phyloP scores from a whole-genome alignment of 441 rosid genomes.

The Gossypium trilobum region DNA sequence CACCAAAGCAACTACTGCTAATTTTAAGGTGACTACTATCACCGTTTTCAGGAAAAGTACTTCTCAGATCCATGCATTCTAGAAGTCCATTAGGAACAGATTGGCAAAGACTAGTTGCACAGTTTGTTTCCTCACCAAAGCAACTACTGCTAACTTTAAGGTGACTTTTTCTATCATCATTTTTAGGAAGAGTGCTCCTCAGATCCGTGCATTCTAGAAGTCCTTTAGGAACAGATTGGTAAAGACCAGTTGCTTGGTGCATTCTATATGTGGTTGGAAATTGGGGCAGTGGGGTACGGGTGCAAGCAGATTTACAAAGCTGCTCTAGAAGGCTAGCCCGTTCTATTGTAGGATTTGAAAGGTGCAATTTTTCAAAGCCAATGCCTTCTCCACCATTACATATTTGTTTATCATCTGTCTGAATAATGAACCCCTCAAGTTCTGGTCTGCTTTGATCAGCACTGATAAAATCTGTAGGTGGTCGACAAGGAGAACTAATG shows the following conservation, averaged over 20 bases:
- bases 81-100: conserved; percentile 64
- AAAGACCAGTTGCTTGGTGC: conserved; percentile 27
- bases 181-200: conserved; percentile 16
- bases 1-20: conserved; percentile 28
- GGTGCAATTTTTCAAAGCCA: conserved; percentile 38
- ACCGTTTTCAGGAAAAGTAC: conserved; percentile 14
- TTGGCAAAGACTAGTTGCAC: conserved; percentile 27
- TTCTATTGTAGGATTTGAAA: conserved; percentile 44
- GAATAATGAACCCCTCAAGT: conserved; percentile 54
- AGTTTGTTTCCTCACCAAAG: conserved; percentile 29
- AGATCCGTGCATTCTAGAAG: conserved; percentile 44
- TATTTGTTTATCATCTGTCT: conserved; percentile 33
- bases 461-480: conserved; percentile 23
- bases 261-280: conserved; percentile 35
- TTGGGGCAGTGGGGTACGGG: conserved; percentile 50
- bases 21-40: conserved; percentile 25
- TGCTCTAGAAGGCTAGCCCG: conserved; percentile 48
- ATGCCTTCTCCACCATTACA: conserved; percentile 25
- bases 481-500: conserved; percentile 25
- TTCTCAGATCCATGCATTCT: conserved; percentile 36
- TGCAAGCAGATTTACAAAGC: conserved; percentile 58
- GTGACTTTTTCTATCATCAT: conserved; percentile 21
- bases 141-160: conserved; percentile 28
- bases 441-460: conserved; percentile 42
- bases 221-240: conserved; percentile 62